Evolutionary conservation across 371 early-diverging fungal genomes (phyloP).

Genomic region (Syncephalastrum sp.): DNA sequence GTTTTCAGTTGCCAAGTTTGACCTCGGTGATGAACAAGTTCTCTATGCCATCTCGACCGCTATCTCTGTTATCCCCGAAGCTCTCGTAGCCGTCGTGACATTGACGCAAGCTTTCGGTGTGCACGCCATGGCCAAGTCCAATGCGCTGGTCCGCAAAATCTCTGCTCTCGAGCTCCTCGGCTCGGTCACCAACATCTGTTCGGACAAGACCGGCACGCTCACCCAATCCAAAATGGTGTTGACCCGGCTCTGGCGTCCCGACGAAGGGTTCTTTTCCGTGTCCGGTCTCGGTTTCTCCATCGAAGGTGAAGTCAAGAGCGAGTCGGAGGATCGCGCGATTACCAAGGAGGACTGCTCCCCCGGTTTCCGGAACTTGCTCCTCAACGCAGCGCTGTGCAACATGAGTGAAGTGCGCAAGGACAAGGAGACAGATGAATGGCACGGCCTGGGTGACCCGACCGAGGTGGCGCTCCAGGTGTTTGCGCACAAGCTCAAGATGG

Average conservation of each 20-base stretch:
- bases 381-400: constrained; percentile 70
- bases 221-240: constrained; percentile 92
- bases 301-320: constrained; percentile 38
- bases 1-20: constrained; percentile 56
- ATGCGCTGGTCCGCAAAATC: constrained; percentile 85
- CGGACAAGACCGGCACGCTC: constrained; percentile 95
- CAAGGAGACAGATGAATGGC: constrained; percentile 61
- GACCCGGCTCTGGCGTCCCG: constrained; percentile 72
- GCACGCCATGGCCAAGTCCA: constrained; percentile 78
- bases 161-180: constrained; percentile 90
- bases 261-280: constrained; percentile 61
- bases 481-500: constrained; percentile 70
- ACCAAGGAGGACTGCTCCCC: constrained; percentile 30
- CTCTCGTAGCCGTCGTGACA: constrained; percentile 87
- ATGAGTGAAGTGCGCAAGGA: constrained; percentile 69
- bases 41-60: constrained; percentile 83
- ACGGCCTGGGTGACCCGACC: constrained; percentile 82
- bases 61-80: constrained; percentile 96
- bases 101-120: constrained; percentile 94
- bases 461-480: constrained; percentile 80
- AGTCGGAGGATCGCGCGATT: constrained; percentile 18
- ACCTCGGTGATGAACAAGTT: constrained; percentile 57
- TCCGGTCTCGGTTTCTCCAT: constrained; percentile 59
- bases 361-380: constrained; percentile 42
- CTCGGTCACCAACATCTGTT: constrained; percentile 90